Conservation (phyloP, 148 eudicot species). For the Pharnaceum exiguum region DNA sequence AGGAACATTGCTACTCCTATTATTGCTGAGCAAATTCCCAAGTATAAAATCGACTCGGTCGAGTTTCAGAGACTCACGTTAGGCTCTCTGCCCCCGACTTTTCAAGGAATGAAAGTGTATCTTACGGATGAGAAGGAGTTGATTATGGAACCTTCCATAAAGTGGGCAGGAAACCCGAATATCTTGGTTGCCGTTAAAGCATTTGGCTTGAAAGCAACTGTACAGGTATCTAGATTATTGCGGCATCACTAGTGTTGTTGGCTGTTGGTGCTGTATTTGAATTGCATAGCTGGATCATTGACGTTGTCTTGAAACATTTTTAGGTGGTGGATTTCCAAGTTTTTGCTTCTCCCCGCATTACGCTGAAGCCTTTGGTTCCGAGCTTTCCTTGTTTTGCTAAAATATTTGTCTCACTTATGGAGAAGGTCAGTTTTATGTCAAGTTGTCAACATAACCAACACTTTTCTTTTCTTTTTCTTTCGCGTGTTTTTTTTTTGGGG, state of each 20-base stretch:
- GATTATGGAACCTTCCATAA: slow-evolving; percentile 80
- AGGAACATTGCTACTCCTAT: slow-evolving; percentile 74
- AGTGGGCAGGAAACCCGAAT: slow-evolving; percentile 93
- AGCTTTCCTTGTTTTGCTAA: slow-evolving; percentile 92
- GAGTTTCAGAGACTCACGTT: slow-evolving; percentile 71
- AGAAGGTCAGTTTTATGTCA: slow-evolving; percentile 52
- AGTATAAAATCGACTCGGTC: slow-evolving; percentile 76
- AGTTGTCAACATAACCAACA: too few relatives aligned
- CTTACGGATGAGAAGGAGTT: slow-evolving; percentile 81
- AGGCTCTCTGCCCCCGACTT: slow-evolving; percentile 83
- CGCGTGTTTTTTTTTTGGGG: too few relatives aligned
- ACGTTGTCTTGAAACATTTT: slow-evolving; percentile 5
- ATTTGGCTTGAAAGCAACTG: slow-evolving; percentile 80
- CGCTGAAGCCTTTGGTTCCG: slow-evolving; percentile 88
- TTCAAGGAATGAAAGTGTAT: slow-evolving; percentile 91
- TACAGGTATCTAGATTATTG: slow-evolving; percentile 45
- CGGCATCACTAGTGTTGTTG: not conserved
- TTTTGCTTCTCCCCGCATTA: slow-evolving; percentile 83
- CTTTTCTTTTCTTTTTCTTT: too few relatives aligned
- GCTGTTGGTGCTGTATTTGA: not conserved
- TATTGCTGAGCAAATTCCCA: slow-evolving; percentile 85
- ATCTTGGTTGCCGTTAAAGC: slow-evolving; percentile 56
- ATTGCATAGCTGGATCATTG: not conserved
- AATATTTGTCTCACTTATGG: slow-evolving; percentile 86
- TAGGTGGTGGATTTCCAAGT: slow-evolving; percentile 91